Evolutionary conservation across 179 eudicot genomes (phyloP).

Genomic region (Patellifolia procumbens): DNA sequence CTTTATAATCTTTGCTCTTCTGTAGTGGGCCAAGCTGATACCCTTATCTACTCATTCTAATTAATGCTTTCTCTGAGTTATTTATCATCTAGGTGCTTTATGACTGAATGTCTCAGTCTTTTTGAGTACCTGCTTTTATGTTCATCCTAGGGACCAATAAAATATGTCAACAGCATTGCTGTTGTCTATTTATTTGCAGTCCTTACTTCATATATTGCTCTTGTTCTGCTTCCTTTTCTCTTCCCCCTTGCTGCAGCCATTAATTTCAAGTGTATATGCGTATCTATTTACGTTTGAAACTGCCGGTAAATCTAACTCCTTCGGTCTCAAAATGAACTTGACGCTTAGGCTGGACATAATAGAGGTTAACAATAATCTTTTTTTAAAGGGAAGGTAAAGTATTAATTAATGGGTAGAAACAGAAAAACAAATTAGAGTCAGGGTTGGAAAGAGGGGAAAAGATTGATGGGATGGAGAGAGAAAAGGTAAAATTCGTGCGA

Average conservation of each 20-base stretch:
- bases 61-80: conserved; percentile 20
- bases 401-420: too few species aligned
- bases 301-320: not conserved
- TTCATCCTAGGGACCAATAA: not conserved
- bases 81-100: conserved; percentile 13
- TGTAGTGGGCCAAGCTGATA: conserved; percentile 14
- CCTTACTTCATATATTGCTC: conserved; percentile 1
- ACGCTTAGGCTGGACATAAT: too few species aligned
- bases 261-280: not conserved
- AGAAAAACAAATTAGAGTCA: too few species aligned
- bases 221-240: not conserved
- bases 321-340: too few species aligned
- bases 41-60: conserved; percentile 23
- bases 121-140: not conserved
- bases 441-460: too few species aligned
- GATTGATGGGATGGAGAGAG: too few species aligned
- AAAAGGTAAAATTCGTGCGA: too few species aligned
- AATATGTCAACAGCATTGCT: not conserved
- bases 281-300: conserved; percentile 5
- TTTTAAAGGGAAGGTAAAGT: too few species aligned
- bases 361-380: too few species aligned
- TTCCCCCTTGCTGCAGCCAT: not conserved
- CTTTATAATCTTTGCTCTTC: conserved; percentile 20
- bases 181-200: not conserved
- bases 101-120: not conserved